These are phyloP conservation scores for Penicillium sclerotigenum DNA, from an alignment of 2,329 filamentous ascomycete species.

Conservation along the genomic window DNA sequence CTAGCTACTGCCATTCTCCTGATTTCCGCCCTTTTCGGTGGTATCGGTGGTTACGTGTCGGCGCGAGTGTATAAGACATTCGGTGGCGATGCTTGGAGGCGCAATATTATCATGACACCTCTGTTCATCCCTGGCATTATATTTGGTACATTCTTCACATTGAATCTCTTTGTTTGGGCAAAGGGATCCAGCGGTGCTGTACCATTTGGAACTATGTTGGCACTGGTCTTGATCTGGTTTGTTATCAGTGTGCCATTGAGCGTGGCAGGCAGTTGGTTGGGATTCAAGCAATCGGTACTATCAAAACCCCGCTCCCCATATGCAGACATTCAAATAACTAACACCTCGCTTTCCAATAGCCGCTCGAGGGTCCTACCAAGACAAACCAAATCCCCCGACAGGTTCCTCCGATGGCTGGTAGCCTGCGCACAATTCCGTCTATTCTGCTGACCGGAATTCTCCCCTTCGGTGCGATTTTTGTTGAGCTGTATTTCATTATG, in stretches of 20 bases:
- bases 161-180: constrained; percentile 95
- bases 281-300: constrained; percentile 67
- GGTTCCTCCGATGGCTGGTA: constrained; percentile 79
- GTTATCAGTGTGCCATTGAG: constrained; percentile 91
- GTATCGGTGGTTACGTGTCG: constrained; percentile 86
- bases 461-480: constrained; percentile 94
- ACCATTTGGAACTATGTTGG: constrained; percentile 94
- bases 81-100: constrained; percentile 88
- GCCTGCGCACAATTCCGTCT: constrained; percentile 80
- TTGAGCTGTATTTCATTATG: constrained; percentile 99
- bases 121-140: constrained; percentile 80
- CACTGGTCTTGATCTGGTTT: constrained; percentile 93
- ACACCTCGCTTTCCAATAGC: constrained; percentile 31
- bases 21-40: constrained; percentile 88
- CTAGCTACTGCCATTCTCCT: constrained; percentile 90
- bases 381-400: constrained; percentile 98
- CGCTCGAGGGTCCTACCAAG: constrained; percentile 75
- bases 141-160: constrained; percentile 83
- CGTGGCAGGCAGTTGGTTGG: constrained; percentile 85
- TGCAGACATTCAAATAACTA: constrained; percentile 1
- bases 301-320: neutral
- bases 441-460: constrained; percentile 90
- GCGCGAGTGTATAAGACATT: constrained; percentile 92
- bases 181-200: constrained; percentile 90
- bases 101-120: constrained; percentile 86